Evolutionary conservation across 106 monocot genomes (phyloP).

Genomic region (Dioscorea zingiberensis): DNA sequence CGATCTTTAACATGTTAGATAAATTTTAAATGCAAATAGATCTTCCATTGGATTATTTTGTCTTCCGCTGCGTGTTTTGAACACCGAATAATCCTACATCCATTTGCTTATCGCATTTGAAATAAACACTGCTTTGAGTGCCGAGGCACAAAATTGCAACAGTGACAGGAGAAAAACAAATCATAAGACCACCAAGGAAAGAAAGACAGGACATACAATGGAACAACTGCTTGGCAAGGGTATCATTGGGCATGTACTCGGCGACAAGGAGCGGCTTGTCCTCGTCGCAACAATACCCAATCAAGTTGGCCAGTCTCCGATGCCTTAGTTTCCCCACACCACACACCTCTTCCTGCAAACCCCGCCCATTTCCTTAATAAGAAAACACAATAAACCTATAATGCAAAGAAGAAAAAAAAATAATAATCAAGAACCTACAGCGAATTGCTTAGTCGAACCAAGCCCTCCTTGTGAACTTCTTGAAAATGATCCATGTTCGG

Average conservation of each 20-base stretch:
- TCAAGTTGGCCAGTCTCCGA: conserved; percentile 64
- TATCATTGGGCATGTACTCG: conserved; percentile 79
- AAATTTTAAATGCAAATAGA: too few species aligned
- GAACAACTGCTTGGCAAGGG: conserved; percentile 77
- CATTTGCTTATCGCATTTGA: too few species aligned
- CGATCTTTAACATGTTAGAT: too few species aligned
- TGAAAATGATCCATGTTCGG: conserved; percentile 77
- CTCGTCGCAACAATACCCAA: conserved; percentile 79
- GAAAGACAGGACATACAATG: conserved; percentile 41
- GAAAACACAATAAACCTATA: not conserved
- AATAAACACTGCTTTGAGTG: too few species aligned
- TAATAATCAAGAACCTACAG: conserved; percentile 23
- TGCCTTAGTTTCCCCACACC: conserved; percentile 65
- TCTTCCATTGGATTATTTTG: too few species aligned
- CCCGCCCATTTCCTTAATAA: too few species aligned
- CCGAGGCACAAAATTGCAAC: not conserved
- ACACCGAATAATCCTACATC: too few species aligned
- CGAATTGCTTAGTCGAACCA: conserved; percentile 99
- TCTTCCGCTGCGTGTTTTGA: too few species aligned
- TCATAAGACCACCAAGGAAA: not conserved
- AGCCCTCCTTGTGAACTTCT: conserved; percentile 92
- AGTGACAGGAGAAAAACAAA: not conserved
- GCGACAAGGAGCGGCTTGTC: conserved; percentile 72
- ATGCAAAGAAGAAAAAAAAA: not conserved
- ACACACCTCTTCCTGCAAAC: conserved; percentile 62